A percentile compares a stretch with the other conserved stretches of the same genome.
Evolutionary conservation across 2,329 filamentous ascomycete genomes (phyloP).

Genomic region (Verticillium tricorpus): DNA sequence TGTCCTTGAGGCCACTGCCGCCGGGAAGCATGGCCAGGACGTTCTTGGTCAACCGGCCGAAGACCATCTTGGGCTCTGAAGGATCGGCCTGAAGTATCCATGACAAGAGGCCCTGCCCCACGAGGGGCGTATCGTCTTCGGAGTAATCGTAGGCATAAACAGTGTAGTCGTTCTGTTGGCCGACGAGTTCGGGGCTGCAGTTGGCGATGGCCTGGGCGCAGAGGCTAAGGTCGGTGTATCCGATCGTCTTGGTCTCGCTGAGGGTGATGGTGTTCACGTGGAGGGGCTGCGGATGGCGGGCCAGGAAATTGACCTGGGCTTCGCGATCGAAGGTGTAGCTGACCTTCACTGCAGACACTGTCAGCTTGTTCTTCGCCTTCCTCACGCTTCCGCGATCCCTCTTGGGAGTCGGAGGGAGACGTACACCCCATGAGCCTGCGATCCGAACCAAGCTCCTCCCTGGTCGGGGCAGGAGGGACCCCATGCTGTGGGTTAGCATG

Average conservation of each 20-base stretch:
- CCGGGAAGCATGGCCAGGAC: slow-evolving; percentile 78
- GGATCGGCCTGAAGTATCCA: slow-evolving; percentile 54
- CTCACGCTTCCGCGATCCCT: not conserved
- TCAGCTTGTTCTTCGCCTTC: not conserved
- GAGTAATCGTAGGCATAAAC: slow-evolving; percentile 97
- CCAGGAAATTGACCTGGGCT: slow-evolving; percentile 83
- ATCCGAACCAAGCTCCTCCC: not conserved
- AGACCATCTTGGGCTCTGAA: slow-evolving; percentile 68
- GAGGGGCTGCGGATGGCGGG: slow-evolving; percentile 75
- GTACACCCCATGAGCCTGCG: not conserved
- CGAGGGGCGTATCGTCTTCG: slow-evolving; percentile 86
- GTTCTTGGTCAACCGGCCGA: slow-evolving; percentile 86
- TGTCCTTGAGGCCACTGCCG: slow-evolving; percentile 66
- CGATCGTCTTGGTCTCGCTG: slow-evolving; percentile 76
- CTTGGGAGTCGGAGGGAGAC: not conserved
- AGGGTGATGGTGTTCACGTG: slow-evolving; percentile 76
- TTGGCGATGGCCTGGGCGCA: slow-evolving; percentile 78
- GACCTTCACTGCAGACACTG: slow-evolving; percentile 69
- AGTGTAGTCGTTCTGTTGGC: slow-evolving; percentile 77
- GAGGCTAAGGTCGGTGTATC: slow-evolving; percentile 79
- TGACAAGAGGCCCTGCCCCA: slow-evolving; percentile 93
- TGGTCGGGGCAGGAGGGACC: not conserved
- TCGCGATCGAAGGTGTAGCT: slow-evolving; percentile 94
- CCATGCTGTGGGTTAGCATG: not conserved
- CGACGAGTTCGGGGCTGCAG: slow-evolving; percentile 80